A percentile compares a stretch with the other conserved stretches of the same genome.
These are phyloP conservation scores for Cryphonectria japonica DNA, from an alignment of 2,329 filamentous ascomycete species.

Conservation along the genomic window DNA sequence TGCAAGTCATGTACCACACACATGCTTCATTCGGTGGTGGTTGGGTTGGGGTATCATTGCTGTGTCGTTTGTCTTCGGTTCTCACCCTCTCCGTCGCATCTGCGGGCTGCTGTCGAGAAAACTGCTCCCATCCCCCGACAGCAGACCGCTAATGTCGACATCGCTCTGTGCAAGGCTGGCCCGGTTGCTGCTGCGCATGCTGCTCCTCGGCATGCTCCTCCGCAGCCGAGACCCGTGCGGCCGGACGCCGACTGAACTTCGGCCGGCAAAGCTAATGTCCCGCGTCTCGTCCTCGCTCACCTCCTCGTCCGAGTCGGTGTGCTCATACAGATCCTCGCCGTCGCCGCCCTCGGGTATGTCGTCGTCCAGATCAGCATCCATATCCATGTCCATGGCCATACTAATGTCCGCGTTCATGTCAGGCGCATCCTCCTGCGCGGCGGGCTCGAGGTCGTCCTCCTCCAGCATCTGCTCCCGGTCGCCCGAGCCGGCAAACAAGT, in stretches of 20 bases:
- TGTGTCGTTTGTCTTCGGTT: not conserved
- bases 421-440: slow-evolving; percentile 35
- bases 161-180: slow-evolving; percentile 44
- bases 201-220: slow-evolving; percentile 29
- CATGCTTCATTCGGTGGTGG: not conserved
- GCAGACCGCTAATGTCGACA: slow-evolving; percentile 59
- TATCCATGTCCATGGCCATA: slow-evolving; percentile 50
- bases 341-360: slow-evolving; percentile 69
- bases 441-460: slow-evolving; percentile 60
- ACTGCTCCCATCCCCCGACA: slow-evolving; percentile 62
- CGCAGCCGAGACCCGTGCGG: slow-evolving; percentile 24
- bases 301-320: slow-evolving; percentile 75
- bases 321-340: slow-evolving; percentile 65
- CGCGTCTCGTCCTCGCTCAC: slow-evolving; percentile 47
- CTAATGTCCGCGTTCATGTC: slow-evolving; percentile 35
- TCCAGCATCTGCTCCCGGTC: slow-evolving; percentile 63
- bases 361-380: slow-evolving; percentile 72
- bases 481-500: slow-evolving; percentile 59
- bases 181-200: slow-evolving; percentile 24
- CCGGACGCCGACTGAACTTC: slow-evolving; percentile 22
- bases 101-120: slow-evolving; percentile 60
- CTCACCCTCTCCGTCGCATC: slow-evolving; percentile 39
- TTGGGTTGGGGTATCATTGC: slow-evolving; percentile 20
- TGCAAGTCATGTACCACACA: not conserved
- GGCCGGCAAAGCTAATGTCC: slow-evolving; percentile 36